phyloP scores from a whole-genome alignment of 305 asterid species.

The Fraxinus paxiana region DNA sequence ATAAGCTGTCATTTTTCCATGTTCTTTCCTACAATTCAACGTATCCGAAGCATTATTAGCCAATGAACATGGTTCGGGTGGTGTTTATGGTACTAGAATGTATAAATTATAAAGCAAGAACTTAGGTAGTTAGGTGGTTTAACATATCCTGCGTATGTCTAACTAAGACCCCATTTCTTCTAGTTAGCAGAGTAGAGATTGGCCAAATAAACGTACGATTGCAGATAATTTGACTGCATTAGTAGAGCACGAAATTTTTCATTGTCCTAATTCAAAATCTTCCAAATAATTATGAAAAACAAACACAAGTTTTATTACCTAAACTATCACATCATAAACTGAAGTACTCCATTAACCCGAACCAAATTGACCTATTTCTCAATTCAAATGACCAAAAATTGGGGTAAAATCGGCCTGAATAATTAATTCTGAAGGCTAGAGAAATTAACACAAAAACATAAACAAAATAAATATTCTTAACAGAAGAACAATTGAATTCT shows the following conservation, averaged over 20 bases:
- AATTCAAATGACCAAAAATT: background rate
- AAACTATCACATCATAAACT: background rate
- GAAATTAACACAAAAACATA: background rate
- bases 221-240: background rate
- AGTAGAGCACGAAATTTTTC: background rate
- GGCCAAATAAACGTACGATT: background rate
- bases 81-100: background rate
- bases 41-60: background rate
- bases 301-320: background rate
- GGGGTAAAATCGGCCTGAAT: background rate
- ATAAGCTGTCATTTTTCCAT: background rate
- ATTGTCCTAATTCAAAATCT: background rate
- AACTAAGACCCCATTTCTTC: background rate
- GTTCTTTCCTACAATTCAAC: background rate
- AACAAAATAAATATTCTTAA: background rate
- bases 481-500: background rate
- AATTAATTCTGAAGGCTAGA: background rate
- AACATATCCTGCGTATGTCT: background rate
- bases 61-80: background rate
- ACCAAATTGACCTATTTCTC: background rate
- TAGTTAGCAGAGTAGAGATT: background rate
- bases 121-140: background rate
- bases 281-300: background rate
- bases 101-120: background rate
- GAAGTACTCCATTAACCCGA: background rate